Conservation (phyloP, 2,329 filamentous ascomycete genomes). For the Lachnellula subtilissima region DNA sequence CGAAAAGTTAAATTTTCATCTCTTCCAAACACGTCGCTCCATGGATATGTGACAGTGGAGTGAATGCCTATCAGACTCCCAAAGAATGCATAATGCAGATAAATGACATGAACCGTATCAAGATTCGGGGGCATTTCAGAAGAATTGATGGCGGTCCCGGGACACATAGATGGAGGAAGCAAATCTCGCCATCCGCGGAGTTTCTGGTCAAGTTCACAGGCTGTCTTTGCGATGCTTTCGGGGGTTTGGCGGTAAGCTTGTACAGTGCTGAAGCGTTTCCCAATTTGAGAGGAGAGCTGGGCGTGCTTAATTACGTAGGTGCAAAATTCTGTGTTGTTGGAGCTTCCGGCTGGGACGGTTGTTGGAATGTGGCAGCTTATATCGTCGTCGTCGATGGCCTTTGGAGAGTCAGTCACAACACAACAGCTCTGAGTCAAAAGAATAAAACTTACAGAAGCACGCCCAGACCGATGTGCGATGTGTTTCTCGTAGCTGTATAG, state of each 20-base stretch:
- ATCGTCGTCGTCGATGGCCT: slow-evolving; percentile 17
- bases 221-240: not conserved
- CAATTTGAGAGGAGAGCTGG: not conserved
- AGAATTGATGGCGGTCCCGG: not conserved
- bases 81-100: slow-evolving; percentile 4
- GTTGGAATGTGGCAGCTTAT: slow-evolving; percentile 13
- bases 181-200: not conserved
- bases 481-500: slow-evolving; percentile 20
- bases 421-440: not conserved
- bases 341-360: not conserved
- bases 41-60: slow-evolving; percentile 4
- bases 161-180: not conserved
- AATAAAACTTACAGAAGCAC: slow-evolving; percentile 15
- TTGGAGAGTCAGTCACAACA: not conserved
- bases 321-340: slow-evolving; percentile 1
- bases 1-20: not conserved
- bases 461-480: slow-evolving; percentile 15
- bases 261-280: not conserved
- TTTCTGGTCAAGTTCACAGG: not conserved
- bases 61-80: slow-evolving; percentile 7
- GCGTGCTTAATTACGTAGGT: not conserved
- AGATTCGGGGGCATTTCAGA: not conserved
- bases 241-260: not conserved
- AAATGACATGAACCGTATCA: not conserved
- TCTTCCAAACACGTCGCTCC: not conserved